Evolutionary conservation across 805 yeast species (phyloP).

Genomic region (Cyberlindnera americana): DNA sequence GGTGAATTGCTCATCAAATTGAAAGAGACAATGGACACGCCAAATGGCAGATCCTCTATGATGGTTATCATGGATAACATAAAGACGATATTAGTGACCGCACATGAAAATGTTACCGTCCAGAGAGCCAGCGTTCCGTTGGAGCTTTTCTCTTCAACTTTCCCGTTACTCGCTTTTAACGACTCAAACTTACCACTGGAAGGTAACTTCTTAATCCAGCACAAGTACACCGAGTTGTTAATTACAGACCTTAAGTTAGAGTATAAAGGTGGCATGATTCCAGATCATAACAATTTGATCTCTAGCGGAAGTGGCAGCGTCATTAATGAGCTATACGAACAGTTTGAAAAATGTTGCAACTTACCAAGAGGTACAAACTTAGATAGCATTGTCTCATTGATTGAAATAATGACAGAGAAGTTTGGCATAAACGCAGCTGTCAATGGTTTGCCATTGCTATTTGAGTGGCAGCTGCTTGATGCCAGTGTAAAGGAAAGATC

Average conservation of each 20-base stretch:
- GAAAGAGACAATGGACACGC: conserved; percentile 23
- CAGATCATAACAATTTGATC: conserved; percentile 22
- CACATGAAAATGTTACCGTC: conserved; percentile 19
- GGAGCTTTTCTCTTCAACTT: conserved; percentile 25
- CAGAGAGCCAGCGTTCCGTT: conserved; percentile 26
- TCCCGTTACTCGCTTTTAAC: conserved; percentile 13
- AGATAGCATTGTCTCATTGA: conserved; percentile 6
- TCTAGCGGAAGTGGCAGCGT: conserved; percentile 19
- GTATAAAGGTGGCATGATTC: conserved; percentile 16
- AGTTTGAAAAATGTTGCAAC: conserved; percentile 14
- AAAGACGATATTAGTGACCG: conserved; percentile 13
- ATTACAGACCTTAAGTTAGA: conserved; percentile 19
- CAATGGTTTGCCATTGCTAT: conserved; percentile 44
- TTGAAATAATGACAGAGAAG: conserved; percentile 26
- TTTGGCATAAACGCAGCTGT: conserved; percentile 46
- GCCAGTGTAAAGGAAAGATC: background rate
- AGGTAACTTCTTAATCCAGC: conserved; percentile 13
- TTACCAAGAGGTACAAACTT: conserved; percentile 7
- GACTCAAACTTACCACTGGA: conserved; percentile 1
- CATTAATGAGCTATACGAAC: conserved; percentile 23
- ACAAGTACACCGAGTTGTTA: conserved; percentile 19
- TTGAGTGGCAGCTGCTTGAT: conserved; percentile 37
- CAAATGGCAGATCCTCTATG: conserved; percentile 5
- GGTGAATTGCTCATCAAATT: conserved; percentile 54
- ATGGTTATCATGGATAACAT: conserved; percentile 18